Conservation (phyloP, 768 basidiomycete species). For the Amanita fuliginea region DNA sequence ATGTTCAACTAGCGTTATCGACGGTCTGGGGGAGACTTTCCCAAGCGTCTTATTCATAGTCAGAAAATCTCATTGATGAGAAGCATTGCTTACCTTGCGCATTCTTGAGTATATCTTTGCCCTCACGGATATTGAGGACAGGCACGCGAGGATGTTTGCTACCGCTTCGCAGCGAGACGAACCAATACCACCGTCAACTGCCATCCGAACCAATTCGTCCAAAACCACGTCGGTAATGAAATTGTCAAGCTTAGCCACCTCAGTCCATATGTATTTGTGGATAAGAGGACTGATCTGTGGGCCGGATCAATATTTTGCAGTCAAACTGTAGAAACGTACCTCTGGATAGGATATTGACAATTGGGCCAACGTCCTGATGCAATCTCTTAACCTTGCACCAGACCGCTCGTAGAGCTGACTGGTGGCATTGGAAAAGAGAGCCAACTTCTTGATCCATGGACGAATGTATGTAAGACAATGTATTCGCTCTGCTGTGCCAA, state of each 20-base stretch:
- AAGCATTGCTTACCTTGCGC: constrained; percentile 46
- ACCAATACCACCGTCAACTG: constrained; percentile 75
- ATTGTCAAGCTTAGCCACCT: constrained; percentile 61
- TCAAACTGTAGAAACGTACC: constrained; percentile 27
- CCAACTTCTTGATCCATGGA: constrained; percentile 83
- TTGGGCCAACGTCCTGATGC: constrained; percentile 69
- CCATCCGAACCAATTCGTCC: constrained; percentile 72
- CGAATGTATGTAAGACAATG: constrained; percentile 73
- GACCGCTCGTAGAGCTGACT: constrained; percentile 60
- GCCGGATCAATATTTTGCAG: constrained; percentile 4
- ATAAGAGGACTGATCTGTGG: constrained; percentile 53
- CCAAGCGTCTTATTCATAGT: constrained; percentile 44
- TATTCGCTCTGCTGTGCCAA: constrained; percentile 42
- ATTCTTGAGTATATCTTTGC: constrained; percentile 71
- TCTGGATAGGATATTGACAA: constrained; percentile 63
- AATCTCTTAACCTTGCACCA: constrained; percentile 68
- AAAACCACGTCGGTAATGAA: constrained; percentile 60
- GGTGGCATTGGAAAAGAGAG: constrained; percentile 58
- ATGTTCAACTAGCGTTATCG: constrained; percentile 57
- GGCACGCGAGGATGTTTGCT: constrained; percentile 57
- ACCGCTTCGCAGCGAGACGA: constrained; percentile 67
- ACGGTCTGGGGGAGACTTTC: constrained; percentile 56
- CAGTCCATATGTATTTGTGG: constrained; percentile 69
- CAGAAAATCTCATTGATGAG: background rate
- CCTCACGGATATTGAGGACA: constrained; percentile 69